Conservation (phyloP, 2,329 filamentous ascomycete genomes). For the Atkinsonella hypoxylon region DNA sequence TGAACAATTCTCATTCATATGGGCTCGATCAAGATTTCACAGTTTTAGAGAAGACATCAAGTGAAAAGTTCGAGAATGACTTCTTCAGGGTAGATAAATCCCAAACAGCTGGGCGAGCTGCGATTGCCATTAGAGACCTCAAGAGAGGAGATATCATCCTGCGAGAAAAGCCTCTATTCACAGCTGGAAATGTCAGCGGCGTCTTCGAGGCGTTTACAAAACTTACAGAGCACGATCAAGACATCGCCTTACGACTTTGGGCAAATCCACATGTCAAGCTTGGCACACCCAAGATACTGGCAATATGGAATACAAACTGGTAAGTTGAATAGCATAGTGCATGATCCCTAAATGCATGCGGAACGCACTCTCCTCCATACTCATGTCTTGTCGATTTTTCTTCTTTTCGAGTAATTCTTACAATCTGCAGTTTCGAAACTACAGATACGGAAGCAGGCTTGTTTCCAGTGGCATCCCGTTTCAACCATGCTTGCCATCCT, state of each 20-base stretch:
- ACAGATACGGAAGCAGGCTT: constrained; percentile 24
- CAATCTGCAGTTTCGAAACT: constrained; percentile 12
- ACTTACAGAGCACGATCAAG: constrained; percentile 19
- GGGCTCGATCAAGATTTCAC: too few species aligned
- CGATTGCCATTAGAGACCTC: constrained; percentile 31
- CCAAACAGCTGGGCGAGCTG: constrained; percentile 20
- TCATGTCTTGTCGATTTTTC: too few species aligned
- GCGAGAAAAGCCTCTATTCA: constrained; percentile 31
- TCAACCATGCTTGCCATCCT: constrained; percentile 45
- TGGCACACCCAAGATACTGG: constrained; percentile 19
- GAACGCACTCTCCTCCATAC: too few species aligned
- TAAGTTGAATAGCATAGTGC: constrained; percentile 16
- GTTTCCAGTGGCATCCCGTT: constrained; percentile 40
- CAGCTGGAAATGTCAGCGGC: constrained; percentile 11
- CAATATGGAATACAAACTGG: constrained; percentile 35
- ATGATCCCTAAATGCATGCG: too few species aligned
- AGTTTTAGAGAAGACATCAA: too few species aligned
- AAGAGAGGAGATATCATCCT: constrained; percentile 28
- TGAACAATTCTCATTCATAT: not conserved
- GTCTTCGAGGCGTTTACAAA: constrained; percentile 24
- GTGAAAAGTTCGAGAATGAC: constrained; percentile 21
- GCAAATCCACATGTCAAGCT: constrained; percentile 18
- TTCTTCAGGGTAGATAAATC: constrained; percentile 29
- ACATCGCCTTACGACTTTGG: constrained; percentile 26
- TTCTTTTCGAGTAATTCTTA: not conserved